Evolutionary conservation across 257 asterid genomes (phyloP).

Genomic region (Petunia axillaris): DNA sequence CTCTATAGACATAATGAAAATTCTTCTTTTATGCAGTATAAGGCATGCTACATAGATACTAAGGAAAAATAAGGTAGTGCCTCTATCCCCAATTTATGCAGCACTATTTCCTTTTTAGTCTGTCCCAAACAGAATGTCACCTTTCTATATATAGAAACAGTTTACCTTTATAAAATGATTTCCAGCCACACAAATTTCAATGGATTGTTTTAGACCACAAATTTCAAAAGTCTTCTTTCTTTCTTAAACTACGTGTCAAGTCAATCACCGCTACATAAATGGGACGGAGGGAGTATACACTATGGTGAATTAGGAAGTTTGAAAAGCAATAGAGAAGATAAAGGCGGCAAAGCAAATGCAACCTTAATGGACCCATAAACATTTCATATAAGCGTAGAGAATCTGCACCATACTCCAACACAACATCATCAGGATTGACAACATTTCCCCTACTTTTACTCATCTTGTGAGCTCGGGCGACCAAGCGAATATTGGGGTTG

Average conservation of each 20-base stretch:
- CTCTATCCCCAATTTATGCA: no score
- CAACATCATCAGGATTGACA: constrained; percentile 94
- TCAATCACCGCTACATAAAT: no score
- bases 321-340: constrained; percentile 25
- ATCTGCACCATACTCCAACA: constrained; percentile 91
- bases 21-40: not conserved
- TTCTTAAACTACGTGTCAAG: no score
- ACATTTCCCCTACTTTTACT: constrained; percentile 99
- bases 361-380: constrained; percentile 99
- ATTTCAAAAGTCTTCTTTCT: no score
- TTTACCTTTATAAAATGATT: no score
- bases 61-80: not conserved
- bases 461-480: constrained; percentile 93
- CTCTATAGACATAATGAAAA: constrained; percentile 51
- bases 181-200: no score
- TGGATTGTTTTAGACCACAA: no score
- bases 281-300: no score
- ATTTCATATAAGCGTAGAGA: constrained; percentile 97
- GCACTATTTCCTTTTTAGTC: no score
- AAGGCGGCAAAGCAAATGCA: constrained; percentile 24
- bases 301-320: not conserved
- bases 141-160: no score
- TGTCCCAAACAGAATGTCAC: no score
- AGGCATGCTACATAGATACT: not conserved
- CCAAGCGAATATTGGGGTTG: constrained; percentile 64